phyloP scores from a whole-genome alignment of 2,329 filamentous ascomycete genomes.

The Sclerotinia spermophila region DNA sequence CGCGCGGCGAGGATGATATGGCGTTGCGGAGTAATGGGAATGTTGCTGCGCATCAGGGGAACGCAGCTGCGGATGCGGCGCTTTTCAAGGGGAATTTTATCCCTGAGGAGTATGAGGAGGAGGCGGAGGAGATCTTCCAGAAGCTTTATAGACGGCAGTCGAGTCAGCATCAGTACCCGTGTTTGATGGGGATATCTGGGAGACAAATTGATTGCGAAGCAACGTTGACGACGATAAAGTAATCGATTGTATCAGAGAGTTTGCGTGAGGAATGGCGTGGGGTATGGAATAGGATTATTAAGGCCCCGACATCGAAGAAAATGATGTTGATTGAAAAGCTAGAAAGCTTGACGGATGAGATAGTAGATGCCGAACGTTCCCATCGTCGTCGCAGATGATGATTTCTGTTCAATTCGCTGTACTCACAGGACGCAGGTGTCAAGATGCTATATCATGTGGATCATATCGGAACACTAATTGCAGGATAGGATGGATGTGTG shows the following conservation, averaged over 20 bases:
- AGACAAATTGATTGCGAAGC: background rate
- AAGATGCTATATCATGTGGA: background rate
- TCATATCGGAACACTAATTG: background rate
- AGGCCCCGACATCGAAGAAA: rapidly evolving
- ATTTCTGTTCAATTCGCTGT: rapidly evolving
- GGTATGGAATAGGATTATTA: background rate
- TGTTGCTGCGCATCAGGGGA: conserved; percentile 10
- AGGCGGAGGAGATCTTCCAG: background rate
- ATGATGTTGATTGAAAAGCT: background rate
- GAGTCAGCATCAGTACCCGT: background rate
- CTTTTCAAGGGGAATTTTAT: background rate
- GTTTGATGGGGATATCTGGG: background rate
- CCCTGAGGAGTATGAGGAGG: background rate
- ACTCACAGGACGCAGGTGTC: background rate
- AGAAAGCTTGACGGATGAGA: background rate
- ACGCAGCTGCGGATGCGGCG: background rate
- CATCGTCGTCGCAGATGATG: conserved; percentile 1
- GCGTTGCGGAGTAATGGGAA: conserved; percentile 10
- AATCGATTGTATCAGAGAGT: background rate
- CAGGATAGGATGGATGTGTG: background rate
- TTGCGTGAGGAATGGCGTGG: background rate
- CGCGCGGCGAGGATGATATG: background rate
- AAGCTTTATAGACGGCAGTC: background rate
- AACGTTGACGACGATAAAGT: background rate
- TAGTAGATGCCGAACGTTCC: background rate